Percentiles rank a stretch among this genome's conserved stretches.
These are phyloP conservation scores for Trifolium pratense DNA, from an alignment of 306 rosid genomes.

Conservation along the genomic window DNA sequence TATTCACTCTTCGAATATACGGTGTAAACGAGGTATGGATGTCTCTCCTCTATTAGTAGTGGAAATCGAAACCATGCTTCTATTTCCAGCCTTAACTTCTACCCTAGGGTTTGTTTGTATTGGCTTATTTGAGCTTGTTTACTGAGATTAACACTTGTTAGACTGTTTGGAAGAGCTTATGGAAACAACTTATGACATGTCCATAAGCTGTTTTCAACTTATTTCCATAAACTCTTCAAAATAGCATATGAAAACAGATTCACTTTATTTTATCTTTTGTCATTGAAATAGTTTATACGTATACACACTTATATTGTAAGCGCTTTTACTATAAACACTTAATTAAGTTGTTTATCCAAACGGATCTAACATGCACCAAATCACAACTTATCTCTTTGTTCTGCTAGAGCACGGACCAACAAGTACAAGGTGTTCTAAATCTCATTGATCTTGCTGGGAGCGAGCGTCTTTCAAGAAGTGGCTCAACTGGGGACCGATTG, in stretches of 20 bases:
- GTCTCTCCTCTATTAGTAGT: slow-evolving; percentile 10
- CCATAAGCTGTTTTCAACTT: not conserved
- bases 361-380: slow-evolving; percentile 19
- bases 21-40: slow-evolving; percentile 85
- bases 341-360: not conserved
- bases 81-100: not conserved
- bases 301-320: not conserved
- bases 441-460: slow-evolving; percentile 99
- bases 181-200: not conserved
- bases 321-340: not conserved
- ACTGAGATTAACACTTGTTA: not conserved
- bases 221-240: not conserved
- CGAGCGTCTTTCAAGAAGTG: slow-evolving; percentile 96
- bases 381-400: slow-evolving; percentile 27
- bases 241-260: not conserved
- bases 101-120: not conserved
- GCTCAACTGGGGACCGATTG: slow-evolving; percentile 91
- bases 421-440: slow-evolving; percentile 91
- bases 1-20: slow-evolving; percentile 87
- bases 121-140: not conserved
- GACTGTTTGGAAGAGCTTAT: not conserved
- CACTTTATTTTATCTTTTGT: not conserved
- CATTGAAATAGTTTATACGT: not conserved
- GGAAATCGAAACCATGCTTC: slow-evolving; percentile 22
- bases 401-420: slow-evolving; percentile 87